Evolutionary conservation across 1,284 basidiomycete genomes (phyloP), one percentile per base, ranked within the genome.

Genomic region (Trichosporon faecale): DNA sequence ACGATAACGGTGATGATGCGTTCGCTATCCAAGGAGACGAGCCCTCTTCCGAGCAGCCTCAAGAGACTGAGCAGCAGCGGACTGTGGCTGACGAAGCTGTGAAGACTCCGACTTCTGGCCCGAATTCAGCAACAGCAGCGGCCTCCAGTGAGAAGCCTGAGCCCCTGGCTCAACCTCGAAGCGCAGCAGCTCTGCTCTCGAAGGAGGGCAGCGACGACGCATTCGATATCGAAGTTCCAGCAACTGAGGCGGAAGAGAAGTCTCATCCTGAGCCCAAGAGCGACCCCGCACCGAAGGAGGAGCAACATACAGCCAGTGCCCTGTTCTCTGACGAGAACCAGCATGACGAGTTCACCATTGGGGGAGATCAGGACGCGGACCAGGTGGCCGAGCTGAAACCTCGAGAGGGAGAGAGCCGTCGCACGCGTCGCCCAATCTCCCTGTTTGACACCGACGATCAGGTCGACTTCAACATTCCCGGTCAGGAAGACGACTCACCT

Each of bases 1-100:
- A 69, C 29, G 71, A 69, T n/a, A 66, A 37, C 16, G 63, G 67
- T 25, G 46, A 40, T 3, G 63, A 37, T 5, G 71, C 71, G 4
- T 68, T 70, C 46, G 64, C 67, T 25, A 66, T 68, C 18, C 21
- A 60, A 2, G 44, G 44, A 3, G 21, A 29, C 40, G 57, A 49
- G 33, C 46, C 66, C 18, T 27, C 27, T 11, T n/a, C 35, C 25
- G 29, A 18, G 18, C 27, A n/a, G 6, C 16, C 57, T 61, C 27
- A 61, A 8, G 64, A 49, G 21, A 16, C 55, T 14, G 21, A 25
- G 57, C 21, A 23, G 18, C 65, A 25, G 16, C 14, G 12, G 11
- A 31, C n/a, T 9, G 66, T 25, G 14, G 52, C 55, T 23, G 52
- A 55, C 25, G 29, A 49, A 14, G 33, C 52, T 66, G 52, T 14